Evolutionary conservation across 306 rosid species (phyloP).

Genomic region (Cicer bijugum): DNA sequence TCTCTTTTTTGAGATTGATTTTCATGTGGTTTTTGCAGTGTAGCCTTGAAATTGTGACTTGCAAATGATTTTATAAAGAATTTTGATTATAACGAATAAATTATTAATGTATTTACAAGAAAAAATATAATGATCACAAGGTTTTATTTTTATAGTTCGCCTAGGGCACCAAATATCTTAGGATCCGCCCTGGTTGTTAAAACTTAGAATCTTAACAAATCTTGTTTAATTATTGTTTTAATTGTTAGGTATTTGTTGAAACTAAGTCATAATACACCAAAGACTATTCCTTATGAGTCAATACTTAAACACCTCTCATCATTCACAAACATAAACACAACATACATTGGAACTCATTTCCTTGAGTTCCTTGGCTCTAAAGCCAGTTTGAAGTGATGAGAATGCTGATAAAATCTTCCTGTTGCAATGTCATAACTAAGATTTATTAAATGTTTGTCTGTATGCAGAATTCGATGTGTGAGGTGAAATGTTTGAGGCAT

Average conservation of each 20-base stretch:
- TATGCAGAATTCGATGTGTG: neutral
- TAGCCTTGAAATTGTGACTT: no score
- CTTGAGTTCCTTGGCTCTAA: constrained; percentile 64
- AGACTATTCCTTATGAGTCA: constrained; percentile 64
- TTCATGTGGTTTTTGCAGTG: no score
- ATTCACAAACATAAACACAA: constrained; percentile 60
- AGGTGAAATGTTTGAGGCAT: neutral
- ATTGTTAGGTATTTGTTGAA: neutral
- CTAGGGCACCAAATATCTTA: no score
- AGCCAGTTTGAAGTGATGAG: constrained; percentile 73
- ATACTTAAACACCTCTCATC: constrained; percentile 64
- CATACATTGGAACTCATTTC: constrained; percentile 71
- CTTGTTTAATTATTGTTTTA: no score
- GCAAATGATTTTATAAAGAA: no score
- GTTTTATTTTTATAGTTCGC: no score
- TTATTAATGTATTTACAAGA: no score
- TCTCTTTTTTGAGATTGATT: no score
- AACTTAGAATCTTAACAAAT: no score
- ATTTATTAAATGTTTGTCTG: constrained; percentile 8
- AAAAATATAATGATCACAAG: no score
- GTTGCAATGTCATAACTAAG: constrained; percentile 41
- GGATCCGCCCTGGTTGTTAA: no score
- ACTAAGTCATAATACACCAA: constrained; percentile 39
- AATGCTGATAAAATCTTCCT: constrained; percentile 69
- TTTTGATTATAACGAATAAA: no score